Percentiles rank a stretch among this genome's conserved stretches.
Conservation (phyloP, 2,329 filamentous ascomycete species). For the Cercospora sp. region DNA sequence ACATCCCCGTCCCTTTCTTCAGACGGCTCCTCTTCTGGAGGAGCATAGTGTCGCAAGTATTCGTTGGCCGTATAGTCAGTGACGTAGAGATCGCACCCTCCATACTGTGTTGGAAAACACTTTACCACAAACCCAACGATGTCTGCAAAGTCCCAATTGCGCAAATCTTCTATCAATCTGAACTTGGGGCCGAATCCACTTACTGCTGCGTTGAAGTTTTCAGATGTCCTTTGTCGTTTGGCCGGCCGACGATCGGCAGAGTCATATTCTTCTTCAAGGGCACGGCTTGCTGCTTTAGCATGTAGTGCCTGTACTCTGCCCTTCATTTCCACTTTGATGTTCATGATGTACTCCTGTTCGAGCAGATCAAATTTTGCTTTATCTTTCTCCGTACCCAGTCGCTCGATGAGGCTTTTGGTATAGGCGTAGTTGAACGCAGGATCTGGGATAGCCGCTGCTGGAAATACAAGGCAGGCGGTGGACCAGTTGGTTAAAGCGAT, state of each 20-base stretch:
- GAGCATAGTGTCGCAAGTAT: slow-evolving; percentile 58
- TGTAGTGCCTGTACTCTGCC: neutral
- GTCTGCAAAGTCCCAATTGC: slow-evolving; percentile 61
- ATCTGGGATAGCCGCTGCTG: slow-evolving; percentile 31
- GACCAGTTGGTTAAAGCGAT: slow-evolving; percentile 31
- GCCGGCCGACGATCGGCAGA: slow-evolving; percentile 7
- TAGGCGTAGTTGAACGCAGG: slow-evolving; percentile 33
- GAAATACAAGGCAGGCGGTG: slow-evolving; percentile 33
- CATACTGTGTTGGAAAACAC: slow-evolving; percentile 46
- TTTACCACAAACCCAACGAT: slow-evolving; percentile 71
- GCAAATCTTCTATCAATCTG: slow-evolving; percentile 63
- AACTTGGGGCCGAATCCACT: slow-evolving; percentile 52
- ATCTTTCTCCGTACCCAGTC: slow-evolving; percentile 22
- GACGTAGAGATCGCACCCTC: slow-evolving; percentile 65
- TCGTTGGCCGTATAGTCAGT: slow-evolving; percentile 80
- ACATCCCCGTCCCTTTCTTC: slow-evolving; percentile 34
- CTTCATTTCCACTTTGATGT: slow-evolving; percentile 30
- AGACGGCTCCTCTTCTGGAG: slow-evolving; percentile 39
- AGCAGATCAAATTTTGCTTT: slow-evolving; percentile 24
- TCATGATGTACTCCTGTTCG: slow-evolving; percentile 41
- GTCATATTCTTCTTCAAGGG: neutral
- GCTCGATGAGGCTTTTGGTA: slow-evolving; percentile 28
- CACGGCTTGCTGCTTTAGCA: neutral
- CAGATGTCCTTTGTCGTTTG: slow-evolving; percentile 16
- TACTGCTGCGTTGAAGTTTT: slow-evolving; percentile 13